phyloP scores from a whole-genome alignment of 2,329 filamentous ascomycete species.

The Cercospora sojina region DNA sequence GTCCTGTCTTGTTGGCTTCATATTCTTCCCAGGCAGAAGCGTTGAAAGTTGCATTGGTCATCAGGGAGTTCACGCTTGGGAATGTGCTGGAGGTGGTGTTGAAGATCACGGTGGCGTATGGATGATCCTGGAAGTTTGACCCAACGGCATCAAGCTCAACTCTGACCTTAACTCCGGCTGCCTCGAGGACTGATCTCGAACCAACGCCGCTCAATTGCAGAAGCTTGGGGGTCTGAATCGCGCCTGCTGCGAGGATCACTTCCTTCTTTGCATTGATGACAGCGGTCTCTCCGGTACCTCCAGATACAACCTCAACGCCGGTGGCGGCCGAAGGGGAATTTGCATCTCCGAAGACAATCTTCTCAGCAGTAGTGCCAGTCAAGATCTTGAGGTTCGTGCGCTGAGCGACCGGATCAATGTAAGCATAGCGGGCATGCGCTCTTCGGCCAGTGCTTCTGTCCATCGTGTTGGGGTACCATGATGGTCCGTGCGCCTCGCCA shows the following conservation, averaged over 20 bases:
- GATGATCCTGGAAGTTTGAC: conserved; percentile 32
- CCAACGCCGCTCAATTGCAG: conserved; percentile 64
- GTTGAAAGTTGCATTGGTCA: conserved; percentile 14
- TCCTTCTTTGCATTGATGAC: conserved; percentile 45
- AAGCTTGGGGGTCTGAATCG: conserved; percentile 56
- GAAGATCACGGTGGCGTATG: conserved; percentile 1
- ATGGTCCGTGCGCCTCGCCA: conserved; percentile 2
- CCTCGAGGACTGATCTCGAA: conserved; percentile 10
- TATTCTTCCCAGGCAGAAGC: conserved; percentile 16
- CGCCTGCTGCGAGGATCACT: conserved; percentile 60
- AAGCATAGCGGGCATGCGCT: conserved; percentile 19
- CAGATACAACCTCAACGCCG: conserved; percentile 46
- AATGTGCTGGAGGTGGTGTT: not conserved
- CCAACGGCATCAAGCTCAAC: conserved; percentile 34
- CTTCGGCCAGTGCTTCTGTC: not conserved
- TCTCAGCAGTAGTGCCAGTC: conserved; percentile 11
- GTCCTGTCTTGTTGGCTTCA: conserved; percentile 15
- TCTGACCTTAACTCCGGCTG: conserved; percentile 13
- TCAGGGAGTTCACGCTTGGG: conserved; percentile 1
- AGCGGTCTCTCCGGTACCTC: conserved; percentile 34
- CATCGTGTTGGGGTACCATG: conserved; percentile 1
- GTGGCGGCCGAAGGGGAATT: conserved; percentile 17
- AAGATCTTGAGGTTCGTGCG: conserved; percentile 34
- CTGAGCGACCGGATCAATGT: conserved; percentile 35
- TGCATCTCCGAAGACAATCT: conserved; percentile 21